A percentile compares a stretch with the other conserved stretches of the same genome.
phyloP scores from a whole-genome alignment of 1,284 basidiomycete species.

The Leucoagaricus sp. region DNA sequence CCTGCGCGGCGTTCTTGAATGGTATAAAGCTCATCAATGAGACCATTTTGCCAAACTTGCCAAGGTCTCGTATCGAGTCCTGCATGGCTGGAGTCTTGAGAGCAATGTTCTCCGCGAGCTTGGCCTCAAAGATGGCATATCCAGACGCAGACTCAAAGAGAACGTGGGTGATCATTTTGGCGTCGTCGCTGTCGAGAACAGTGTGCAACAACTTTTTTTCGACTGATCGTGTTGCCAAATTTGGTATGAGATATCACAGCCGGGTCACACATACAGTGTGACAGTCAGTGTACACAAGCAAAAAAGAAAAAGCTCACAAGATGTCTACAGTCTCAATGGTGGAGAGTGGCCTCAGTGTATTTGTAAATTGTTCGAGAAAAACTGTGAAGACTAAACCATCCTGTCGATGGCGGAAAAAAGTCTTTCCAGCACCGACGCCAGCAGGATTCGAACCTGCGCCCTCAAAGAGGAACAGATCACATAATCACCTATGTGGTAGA shows the following conservation, averaged over 20 bases:
- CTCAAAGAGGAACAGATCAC: conserved; percentile 64
- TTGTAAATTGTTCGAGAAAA: too few relatives aligned
- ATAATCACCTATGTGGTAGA: too few relatives aligned
- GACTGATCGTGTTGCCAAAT: neutral
- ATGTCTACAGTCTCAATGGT: too few relatives aligned
- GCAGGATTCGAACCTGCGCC: conserved; percentile 73
- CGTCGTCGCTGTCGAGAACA: conserved; percentile 19
- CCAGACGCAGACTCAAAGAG: conserved; percentile 96
- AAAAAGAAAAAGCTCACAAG: too few relatives aligned
- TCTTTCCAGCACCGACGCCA: conserved; percentile 45
- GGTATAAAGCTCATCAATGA: conserved; percentile 90
- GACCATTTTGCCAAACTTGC: conserved; percentile 96
- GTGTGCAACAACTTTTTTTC: conserved; percentile 10
- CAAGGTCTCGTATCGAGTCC: conserved; percentile 83
- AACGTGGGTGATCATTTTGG: conserved; percentile 78
- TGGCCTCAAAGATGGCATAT: conserved; percentile 92
- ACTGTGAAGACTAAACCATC: too few relatives aligned
- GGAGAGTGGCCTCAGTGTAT: too few relatives aligned
- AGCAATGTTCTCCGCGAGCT: conserved; percentile 89
- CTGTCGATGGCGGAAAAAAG: neutral
- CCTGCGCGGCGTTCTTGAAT: conserved; percentile 94
- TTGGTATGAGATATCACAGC: too few relatives aligned
- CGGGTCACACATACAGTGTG: neutral
- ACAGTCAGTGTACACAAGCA: neutral
- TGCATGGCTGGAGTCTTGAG: conserved; percentile 83